These are phyloP conservation scores for Colletotrichum somersetense DNA, from an alignment of 2,329 filamentous ascomycete genomes.

Conservation along the genomic window DNA sequence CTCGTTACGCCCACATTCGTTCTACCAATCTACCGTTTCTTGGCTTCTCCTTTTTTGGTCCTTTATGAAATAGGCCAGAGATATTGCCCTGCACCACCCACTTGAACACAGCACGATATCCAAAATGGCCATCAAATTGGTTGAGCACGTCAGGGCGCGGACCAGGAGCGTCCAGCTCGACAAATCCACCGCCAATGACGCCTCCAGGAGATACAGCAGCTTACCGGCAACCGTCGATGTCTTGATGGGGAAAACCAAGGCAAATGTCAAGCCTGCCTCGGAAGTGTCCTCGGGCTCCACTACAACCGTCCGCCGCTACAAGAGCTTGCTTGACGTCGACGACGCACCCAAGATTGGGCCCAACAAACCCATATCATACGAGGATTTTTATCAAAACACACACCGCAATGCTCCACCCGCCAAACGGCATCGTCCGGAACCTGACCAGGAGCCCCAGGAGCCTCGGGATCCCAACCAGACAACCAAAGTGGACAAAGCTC, in stretches of 20 bases:
- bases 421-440: background rate
- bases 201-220: constrained; percentile 51
- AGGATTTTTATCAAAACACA: constrained; percentile 58
- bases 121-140: constrained; percentile 58
- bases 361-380: constrained; percentile 59
- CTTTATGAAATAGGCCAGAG: constrained; percentile 49
- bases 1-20: constrained; percentile 54
- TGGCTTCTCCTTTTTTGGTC: constrained; percentile 55
- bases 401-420: background rate
- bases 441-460: constrained; percentile 30
- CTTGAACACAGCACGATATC: constrained; percentile 46
- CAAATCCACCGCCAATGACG: constrained; percentile 42
- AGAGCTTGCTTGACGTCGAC: constrained; percentile 68
- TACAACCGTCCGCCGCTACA: constrained; percentile 52
- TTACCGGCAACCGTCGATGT: constrained; percentile 39
- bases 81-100: constrained; percentile 48
- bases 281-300: constrained; percentile 32
- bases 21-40: constrained; percentile 61
- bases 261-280: constrained; percentile 30
- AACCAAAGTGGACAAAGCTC: background rate
- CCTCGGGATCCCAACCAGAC: constrained; percentile 3
- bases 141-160: constrained; percentile 59
- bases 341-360: constrained; percentile 60
- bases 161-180: constrained; percentile 65
- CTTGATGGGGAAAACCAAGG: constrained; percentile 32